Evolutionary conservation across 2,329 filamentous ascomycete species (phyloP).

Genomic region (Paecilomyces niveus): DNA sequence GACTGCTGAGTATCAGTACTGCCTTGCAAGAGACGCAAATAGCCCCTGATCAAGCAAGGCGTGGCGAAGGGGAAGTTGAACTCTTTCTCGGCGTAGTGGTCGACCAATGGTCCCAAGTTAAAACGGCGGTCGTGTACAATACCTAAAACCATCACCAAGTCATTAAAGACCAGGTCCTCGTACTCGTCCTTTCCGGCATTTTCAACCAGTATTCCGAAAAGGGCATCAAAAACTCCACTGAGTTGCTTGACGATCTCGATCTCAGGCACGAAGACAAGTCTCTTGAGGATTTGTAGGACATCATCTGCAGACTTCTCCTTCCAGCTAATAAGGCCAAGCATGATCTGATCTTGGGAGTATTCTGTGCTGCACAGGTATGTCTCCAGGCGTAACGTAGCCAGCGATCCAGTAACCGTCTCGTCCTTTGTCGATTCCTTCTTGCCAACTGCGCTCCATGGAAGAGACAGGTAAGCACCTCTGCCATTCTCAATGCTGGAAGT

Average conservation of each 20-base stretch:
- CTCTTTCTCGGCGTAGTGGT: constrained; percentile 78
- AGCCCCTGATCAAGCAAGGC: constrained; percentile 78
- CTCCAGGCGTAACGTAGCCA: constrained; percentile 70
- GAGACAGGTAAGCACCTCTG: constrained; percentile 76
- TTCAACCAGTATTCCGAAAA: constrained; percentile 87
- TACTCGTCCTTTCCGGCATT: constrained; percentile 87
- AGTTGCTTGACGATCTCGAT: constrained; percentile 96
- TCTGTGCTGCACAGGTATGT: constrained; percentile 91
- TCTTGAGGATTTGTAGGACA: constrained; percentile 66
- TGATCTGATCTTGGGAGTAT: constrained; percentile 84
- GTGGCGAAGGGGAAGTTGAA: constrained; percentile 94
- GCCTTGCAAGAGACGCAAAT: constrained; percentile 72
- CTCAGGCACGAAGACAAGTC: constrained; percentile 88
- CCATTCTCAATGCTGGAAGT: constrained; percentile 66
- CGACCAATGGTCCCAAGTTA: constrained; percentile 82
- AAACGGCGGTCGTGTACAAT: constrained; percentile 94
- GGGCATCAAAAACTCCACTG: constrained; percentile 77
- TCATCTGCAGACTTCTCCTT: constrained; percentile 66
- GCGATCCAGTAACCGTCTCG: constrained; percentile 64
- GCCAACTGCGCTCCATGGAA: constrained; percentile 69
- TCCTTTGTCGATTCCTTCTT: constrained; percentile 64
- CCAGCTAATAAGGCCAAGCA: constrained; percentile 82
- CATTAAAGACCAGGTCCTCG: constrained; percentile 86
- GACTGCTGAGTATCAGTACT: constrained; percentile 77
- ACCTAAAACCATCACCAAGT: constrained; percentile 79